Conservation (phyloP, 371 early-diverging fungal genomes). For the Mortierella polycephala region DNA sequence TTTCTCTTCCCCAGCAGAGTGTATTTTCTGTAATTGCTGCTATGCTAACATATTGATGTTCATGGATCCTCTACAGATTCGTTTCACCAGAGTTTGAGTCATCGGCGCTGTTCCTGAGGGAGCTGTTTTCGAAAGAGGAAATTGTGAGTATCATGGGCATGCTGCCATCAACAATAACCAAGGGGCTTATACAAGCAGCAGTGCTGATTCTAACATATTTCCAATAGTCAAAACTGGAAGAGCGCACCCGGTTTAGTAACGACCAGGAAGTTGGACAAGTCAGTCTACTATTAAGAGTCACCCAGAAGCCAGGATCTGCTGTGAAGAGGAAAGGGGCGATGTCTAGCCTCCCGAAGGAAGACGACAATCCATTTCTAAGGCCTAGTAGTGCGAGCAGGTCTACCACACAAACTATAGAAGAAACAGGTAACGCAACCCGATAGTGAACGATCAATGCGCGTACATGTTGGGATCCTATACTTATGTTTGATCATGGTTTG, state of each 20-base stretch:
- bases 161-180: too few relatives aligned
- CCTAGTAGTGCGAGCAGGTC: too few relatives aligned
- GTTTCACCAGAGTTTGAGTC: conserved; percentile 15
- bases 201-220: not conserved
- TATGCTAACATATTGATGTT: too few relatives aligned
- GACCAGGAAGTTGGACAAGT: conserved; percentile 22
- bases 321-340: conserved; percentile 14
- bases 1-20: not conserved
- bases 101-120: conserved; percentile 15
- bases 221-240: conserved; percentile 10
- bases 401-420: too few relatives aligned
- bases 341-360: conserved; percentile 5
- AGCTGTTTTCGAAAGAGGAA: conserved; percentile 18
- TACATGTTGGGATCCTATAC: too few relatives aligned
- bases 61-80: conserved; percentile 10
- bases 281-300: conserved; percentile 21
- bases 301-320: conserved; percentile 4
- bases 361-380: conserved; percentile 37
- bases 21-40: too few relatives aligned
- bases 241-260: conserved; percentile 3
- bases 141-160: conserved; percentile 16
- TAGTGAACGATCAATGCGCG: too few relatives aligned
- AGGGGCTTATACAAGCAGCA: too few relatives aligned
- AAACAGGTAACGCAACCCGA: too few relatives aligned
- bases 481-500: not conserved